Conservation (phyloP, 805 yeast genomes). For the Saccharomycopsis vini region DNA sequence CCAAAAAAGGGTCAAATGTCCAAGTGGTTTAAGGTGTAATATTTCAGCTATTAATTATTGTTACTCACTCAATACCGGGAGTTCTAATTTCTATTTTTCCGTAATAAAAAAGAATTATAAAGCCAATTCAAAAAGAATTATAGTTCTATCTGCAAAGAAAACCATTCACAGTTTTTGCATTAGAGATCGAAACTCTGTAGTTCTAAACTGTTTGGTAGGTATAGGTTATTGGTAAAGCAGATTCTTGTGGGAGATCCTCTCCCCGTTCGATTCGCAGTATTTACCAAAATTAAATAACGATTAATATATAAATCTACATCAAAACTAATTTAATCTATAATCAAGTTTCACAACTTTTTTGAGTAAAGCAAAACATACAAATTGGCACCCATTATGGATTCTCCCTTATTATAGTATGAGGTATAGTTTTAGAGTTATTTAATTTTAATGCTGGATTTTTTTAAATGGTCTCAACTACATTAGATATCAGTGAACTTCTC, state of each 20-base stretch:
- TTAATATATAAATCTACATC: not conserved
- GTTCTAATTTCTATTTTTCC: slow-evolving; percentile 22
- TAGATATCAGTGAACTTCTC: too few relatives aligned
- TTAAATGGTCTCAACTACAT: too few relatives aligned
- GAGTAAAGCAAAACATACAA: too few relatives aligned
- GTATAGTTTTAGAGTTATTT: too few relatives aligned
- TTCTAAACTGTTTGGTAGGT: slow-evolving; percentile 12
- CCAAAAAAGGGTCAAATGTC: slow-evolving; percentile 20
- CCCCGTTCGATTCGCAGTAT: slow-evolving; percentile 18
- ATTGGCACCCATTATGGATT: too few relatives aligned
- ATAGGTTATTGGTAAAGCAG: slow-evolving; percentile 16
- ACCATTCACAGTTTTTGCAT: slow-evolving; percentile 19
- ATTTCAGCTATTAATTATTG: slow-evolving; percentile 20
- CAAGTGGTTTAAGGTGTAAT: slow-evolving; percentile 21
- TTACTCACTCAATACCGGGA: slow-evolving; percentile 20
- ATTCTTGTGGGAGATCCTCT: slow-evolving; percentile 16
- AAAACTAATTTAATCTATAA: slow-evolving; percentile 7
- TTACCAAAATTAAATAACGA: slow-evolving; percentile 9
- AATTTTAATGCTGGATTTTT: too few relatives aligned
- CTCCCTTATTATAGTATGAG: too few relatives aligned
- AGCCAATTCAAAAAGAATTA: slow-evolving; percentile 13
- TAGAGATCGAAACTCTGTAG: slow-evolving; percentile 21
- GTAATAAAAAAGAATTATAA: slow-evolving; percentile 3
- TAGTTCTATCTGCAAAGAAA: slow-evolving; percentile 22
- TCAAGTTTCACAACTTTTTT: too few relatives aligned